A percentile compares a stretch with the other conserved stretches of the same genome.
These are phyloP conservation scores for Ceraceosorus guamensis DNA, from an alignment of 1,284 basidiomycete genomes.

Conservation along the genomic window DNA sequence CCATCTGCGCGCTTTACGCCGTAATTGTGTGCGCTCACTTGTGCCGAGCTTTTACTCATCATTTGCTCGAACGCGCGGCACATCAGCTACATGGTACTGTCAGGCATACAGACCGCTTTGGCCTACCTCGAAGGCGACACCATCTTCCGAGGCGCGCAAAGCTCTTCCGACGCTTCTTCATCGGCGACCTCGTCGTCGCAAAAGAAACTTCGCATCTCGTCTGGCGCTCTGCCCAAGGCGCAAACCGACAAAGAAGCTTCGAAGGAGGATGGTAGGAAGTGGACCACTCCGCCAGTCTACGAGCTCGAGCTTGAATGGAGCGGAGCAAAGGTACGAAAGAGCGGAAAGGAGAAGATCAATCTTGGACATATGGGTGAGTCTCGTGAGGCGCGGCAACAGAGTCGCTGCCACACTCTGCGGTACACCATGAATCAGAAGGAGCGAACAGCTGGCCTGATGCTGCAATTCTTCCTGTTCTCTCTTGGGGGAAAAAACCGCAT, in stretches of 20 bases:
- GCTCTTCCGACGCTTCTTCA: slow-evolving; percentile 4
- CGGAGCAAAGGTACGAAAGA: slow-evolving; percentile 19
- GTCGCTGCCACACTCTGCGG: background rate
- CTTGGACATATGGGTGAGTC: slow-evolving; percentile 40
- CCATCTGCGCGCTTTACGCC: background rate
- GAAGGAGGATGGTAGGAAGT: slow-evolving; percentile 17
- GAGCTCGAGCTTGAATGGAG: slow-evolving; percentile 28
- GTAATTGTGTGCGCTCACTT: too few relatives aligned
- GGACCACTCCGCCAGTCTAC: slow-evolving; percentile 36
- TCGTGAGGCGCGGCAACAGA: background rate
- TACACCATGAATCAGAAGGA: too few relatives aligned
- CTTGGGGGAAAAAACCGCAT: background rate
- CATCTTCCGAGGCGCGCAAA: slow-evolving; percentile 39
- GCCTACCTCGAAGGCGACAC: slow-evolving; percentile 28
- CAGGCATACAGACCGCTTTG: slow-evolving; percentile 19
- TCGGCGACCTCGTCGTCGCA: slow-evolving; percentile 10
- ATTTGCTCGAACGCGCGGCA: background rate
- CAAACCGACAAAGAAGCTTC: slow-evolving; percentile 7
- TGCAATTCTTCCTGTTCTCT: background rate
- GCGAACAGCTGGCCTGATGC: background rate
- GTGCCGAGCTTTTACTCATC: background rate
- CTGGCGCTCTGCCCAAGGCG: slow-evolving; percentile 26
- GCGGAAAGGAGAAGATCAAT: slow-evolving; percentile 19
- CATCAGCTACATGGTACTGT: slow-evolving; percentile 23
- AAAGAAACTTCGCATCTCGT: slow-evolving; percentile 27